phyloP scores from a whole-genome alignment of 2,329 filamentous ascomycete species.

The Ramichloridium luteum region DNA sequence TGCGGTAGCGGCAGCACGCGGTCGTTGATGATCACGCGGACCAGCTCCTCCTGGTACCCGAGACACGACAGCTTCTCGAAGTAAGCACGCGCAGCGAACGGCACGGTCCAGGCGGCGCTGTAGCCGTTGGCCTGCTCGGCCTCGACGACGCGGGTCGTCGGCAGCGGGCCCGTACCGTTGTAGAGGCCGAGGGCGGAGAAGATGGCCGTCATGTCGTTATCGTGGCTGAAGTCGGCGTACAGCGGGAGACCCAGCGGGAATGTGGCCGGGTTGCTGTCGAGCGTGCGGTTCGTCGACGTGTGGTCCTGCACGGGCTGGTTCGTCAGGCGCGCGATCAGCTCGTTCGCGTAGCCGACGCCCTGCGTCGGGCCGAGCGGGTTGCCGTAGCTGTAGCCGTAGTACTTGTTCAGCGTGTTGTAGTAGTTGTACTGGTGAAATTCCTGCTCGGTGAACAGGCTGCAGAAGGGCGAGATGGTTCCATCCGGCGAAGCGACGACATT shows the following conservation, averaged over 20 bases:
- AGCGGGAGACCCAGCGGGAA: slow-evolving; percentile 59
- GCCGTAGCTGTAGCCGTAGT: slow-evolving; percentile 67
- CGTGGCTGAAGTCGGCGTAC: slow-evolving; percentile 86
- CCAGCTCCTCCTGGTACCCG: slow-evolving; percentile 50
- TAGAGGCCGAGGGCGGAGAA: slow-evolving; percentile 70
- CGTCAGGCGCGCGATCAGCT: slow-evolving; percentile 72
- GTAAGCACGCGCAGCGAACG: slow-evolving; percentile 70
- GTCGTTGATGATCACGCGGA: slow-evolving; percentile 74
- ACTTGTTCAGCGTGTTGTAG: slow-evolving; percentile 67
- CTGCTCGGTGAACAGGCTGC: slow-evolving; percentile 61
- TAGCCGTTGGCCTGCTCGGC: slow-evolving; percentile 51
- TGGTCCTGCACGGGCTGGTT: slow-evolving; percentile 54
- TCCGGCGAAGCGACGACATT: slow-evolving; percentile 57
- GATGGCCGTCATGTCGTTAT: slow-evolving; percentile 72
- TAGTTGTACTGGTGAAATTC: slow-evolving; percentile 76
- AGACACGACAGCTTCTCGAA: slow-evolving; percentile 74
- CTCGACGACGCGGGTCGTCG: slow-evolving; percentile 35
- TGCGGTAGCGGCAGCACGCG: slow-evolving; percentile 59
- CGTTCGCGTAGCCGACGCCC: slow-evolving; percentile 78
- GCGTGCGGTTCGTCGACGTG: slow-evolving; percentile 65
- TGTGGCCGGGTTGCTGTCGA: slow-evolving; percentile 53
- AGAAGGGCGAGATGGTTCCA: slow-evolving; percentile 55
- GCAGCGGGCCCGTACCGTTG: slow-evolving; percentile 45
- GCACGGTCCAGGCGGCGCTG: slow-evolving; percentile 65
- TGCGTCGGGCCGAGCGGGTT: slow-evolving; percentile 71